phyloP scores from a whole-genome alignment of 129 eudicot genomes.

The Flaveria robusta region DNA sequence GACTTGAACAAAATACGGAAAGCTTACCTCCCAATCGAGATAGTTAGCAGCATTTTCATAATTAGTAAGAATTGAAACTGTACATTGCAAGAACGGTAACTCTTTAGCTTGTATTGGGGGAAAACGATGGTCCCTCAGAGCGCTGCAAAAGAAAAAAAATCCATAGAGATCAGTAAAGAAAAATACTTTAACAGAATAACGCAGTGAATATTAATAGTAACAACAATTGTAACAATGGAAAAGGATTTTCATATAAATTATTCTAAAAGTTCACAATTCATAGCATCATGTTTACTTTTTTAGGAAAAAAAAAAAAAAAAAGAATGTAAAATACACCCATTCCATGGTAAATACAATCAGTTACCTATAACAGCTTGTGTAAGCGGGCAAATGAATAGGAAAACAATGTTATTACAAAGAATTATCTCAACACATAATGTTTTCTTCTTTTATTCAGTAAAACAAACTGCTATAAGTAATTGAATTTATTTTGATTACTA shows the following conservation, averaged over 20 bases:
- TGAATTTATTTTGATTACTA: neutral
- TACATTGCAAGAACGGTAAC: conserved; percentile 81
- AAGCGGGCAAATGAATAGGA: neutral
- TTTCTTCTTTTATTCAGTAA: neutral
- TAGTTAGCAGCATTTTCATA: conserved; percentile 70
- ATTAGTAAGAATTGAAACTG: conserved; percentile 84
- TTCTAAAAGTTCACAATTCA: neutral
- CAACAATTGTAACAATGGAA: neutral
- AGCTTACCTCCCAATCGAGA: conserved; percentile 97
- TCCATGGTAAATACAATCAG: neutral
- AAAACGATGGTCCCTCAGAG: conserved; percentile 85
- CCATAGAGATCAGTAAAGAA: neutral
- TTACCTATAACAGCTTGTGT: neutral
- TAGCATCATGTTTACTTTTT: neutral
- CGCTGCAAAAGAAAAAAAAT: conserved; percentile 49
- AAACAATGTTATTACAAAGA: neutral
- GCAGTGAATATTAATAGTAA: neutral
- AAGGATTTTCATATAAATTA: neutral
- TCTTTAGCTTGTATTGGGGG: conserved; percentile 91
- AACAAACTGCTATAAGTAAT: neutral
- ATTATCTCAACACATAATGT: neutral
- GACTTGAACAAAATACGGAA: neutral
- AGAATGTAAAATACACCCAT: neutral
- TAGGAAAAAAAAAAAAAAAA: neutral
- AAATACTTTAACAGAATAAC: neutral